Evolutionary conservation across 2,329 filamentous ascomycete genomes (phyloP).

Genomic region (Coleophoma cylindrospora): DNA sequence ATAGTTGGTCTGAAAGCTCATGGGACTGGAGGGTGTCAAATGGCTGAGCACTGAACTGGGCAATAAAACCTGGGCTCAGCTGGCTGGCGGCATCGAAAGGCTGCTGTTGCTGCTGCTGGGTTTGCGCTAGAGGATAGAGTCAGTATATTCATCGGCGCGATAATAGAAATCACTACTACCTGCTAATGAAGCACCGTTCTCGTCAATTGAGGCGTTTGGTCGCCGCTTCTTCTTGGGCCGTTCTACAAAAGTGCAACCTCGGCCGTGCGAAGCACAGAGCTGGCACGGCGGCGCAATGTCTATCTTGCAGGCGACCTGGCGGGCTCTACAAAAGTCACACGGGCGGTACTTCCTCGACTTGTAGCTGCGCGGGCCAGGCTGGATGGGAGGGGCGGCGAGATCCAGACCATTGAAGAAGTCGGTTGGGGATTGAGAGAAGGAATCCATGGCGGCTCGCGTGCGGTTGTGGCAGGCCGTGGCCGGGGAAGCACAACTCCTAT

Average conservation of each 20-base stretch:
- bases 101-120: constrained; percentile 5
- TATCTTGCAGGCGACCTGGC: constrained; percentile 39
- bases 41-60: constrained; percentile 20
- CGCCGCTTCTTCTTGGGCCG: constrained; percentile 27
- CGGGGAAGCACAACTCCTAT: neutral
- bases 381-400: constrained; percentile 12
- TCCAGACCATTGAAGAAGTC: constrained; percentile 22
- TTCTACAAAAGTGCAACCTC: constrained; percentile 39
- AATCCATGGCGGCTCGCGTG: neutral
- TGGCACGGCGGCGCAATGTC: constrained; percentile 35
- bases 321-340: constrained; percentile 40
- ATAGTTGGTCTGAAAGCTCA: constrained; percentile 13
- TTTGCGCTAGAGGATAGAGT: constrained; percentile 11
- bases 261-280: constrained; percentile 35
- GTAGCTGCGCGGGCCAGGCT: constrained; percentile 25
- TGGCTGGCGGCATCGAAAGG: constrained; percentile 19
- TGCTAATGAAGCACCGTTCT: neutral
- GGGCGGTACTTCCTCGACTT: constrained; percentile 30
- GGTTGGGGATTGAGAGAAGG: constrained; percentile 12
- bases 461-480: neutral
- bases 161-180: neutral
- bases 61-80: constrained; percentile 22
- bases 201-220: constrained; percentile 11
- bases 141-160: constrained; percentile 2
- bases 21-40: constrained; percentile 20